These are phyloP conservation scores for Barnettozyma siamensis DNA, from an alignment of 805 yeast species.

Conservation along the genomic window DNA sequence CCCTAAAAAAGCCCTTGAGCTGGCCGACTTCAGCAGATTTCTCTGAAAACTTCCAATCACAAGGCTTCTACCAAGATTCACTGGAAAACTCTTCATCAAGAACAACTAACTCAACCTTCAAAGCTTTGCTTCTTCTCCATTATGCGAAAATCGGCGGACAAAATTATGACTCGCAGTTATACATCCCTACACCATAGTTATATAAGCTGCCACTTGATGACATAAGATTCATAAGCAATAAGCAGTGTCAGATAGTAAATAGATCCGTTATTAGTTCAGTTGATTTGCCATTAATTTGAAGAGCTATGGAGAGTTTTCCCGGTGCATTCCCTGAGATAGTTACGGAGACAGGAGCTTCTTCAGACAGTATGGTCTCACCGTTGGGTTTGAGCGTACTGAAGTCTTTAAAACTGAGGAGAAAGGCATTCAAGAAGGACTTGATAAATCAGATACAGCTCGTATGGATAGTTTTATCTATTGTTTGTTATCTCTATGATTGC, in stretches of 20 bases:
- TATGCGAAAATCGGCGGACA: no score
- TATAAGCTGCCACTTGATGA: no score
- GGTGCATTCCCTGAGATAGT: constrained; percentile 19
- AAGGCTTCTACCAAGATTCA: background rate
- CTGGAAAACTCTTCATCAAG: background rate
- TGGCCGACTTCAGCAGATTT: background rate
- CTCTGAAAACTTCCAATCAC: background rate
- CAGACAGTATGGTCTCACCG: no score
- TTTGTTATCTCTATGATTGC: constrained; percentile 24
- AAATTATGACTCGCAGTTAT: no score
- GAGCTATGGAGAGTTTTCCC: constrained; percentile 18
- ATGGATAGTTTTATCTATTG: constrained; percentile 8
- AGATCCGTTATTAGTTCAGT: no score
- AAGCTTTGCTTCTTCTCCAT: no score
- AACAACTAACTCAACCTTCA: no score
- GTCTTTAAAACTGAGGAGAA: constrained; percentile 14
- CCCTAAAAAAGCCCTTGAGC: background rate
- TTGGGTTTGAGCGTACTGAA: constrained; percentile 5
- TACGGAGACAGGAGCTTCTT: no score
- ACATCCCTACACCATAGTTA: no score
- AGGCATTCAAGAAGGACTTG: constrained; percentile 13
- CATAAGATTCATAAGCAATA: no score
- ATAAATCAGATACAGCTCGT: constrained; percentile 2
- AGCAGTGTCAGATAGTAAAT: no score
- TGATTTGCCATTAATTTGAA: no score